Conservation (phyloP, 2,329 filamentous ascomycete species). For the Calonectria leucothoes region DNA sequence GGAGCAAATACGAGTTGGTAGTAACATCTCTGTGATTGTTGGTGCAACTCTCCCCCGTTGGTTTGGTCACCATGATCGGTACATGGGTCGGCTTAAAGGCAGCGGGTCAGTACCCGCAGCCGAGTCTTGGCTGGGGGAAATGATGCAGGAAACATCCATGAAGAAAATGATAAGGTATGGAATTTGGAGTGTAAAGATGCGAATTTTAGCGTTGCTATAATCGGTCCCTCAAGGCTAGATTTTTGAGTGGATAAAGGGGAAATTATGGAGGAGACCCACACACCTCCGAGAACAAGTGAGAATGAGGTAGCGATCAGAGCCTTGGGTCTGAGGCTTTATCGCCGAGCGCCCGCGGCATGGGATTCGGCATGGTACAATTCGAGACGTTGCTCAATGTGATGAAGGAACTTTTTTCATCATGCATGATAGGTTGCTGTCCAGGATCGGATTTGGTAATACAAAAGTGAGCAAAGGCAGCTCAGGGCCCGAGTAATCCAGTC, state of each 20-base stretch:
- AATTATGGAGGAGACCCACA: constrained; percentile 33
- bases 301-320: not conserved
- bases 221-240: constrained; percentile 21
- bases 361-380: not conserved
- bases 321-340: constrained; percentile 31
- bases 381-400: not conserved
- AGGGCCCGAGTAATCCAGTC: not conserved
- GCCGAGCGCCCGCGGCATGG: constrained; percentile 14
- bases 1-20: constrained; percentile 25
- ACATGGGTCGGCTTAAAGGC: constrained; percentile 9
- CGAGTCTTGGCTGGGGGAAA: constrained; percentile 9
- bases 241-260: constrained; percentile 32
- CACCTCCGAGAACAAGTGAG: not conserved
- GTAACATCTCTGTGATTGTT: constrained; percentile 1
- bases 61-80: not conserved
- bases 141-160: constrained; percentile 15
- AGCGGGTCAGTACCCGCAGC: not conserved
- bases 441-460: not conserved
- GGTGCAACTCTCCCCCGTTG: not conserved
- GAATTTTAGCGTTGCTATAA: constrained; percentile 17
- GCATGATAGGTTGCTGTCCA: not conserved
- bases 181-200: constrained; percentile 4
- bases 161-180: constrained; percentile 34
- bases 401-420: not conserved
- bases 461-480: not conserved